Conservation (phyloP, 2,329 filamentous ascomycete species). For the Ophiostoma ulmi region DNA sequence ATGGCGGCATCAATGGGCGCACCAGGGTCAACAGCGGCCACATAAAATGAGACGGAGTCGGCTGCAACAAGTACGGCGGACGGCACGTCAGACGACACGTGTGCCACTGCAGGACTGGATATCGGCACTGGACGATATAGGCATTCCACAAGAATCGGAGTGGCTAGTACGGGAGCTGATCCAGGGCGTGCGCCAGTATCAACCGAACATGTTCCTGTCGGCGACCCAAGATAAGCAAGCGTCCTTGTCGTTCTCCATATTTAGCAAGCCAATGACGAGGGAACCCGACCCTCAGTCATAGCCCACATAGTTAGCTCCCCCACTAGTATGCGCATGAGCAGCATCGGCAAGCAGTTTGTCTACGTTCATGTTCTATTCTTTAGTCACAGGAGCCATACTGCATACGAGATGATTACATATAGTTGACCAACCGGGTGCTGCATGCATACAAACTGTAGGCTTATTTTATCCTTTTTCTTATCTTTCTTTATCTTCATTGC, state of each 20-base stretch:
- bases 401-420: background rate
- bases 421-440: background rate
- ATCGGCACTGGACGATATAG: background rate
- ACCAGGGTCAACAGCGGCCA: background rate
- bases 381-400: background rate
- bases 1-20: background rate
- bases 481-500: background rate
- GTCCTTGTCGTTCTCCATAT: constrained; percentile 1
- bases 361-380: background rate
- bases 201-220: constrained; percentile 1
- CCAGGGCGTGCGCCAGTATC: constrained; percentile 9
- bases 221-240: constrained; percentile 2
- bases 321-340: background rate
- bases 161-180: constrained; percentile 10
- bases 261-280: constrained; percentile 9
- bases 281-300: background rate
- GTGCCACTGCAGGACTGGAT: constrained; percentile 15
- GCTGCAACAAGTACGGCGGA: background rate
- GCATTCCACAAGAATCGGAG: constrained; percentile 9
- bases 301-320: constrained; percentile 8
- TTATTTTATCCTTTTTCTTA: background rate
- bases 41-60: background rate
- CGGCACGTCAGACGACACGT: background rate
- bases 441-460: background rate
- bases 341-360: background rate